These are phyloP conservation scores for Stemphylium vesicarium DNA, from an alignment of 2,329 filamentous ascomycete genomes.

Conservation along the genomic window DNA sequence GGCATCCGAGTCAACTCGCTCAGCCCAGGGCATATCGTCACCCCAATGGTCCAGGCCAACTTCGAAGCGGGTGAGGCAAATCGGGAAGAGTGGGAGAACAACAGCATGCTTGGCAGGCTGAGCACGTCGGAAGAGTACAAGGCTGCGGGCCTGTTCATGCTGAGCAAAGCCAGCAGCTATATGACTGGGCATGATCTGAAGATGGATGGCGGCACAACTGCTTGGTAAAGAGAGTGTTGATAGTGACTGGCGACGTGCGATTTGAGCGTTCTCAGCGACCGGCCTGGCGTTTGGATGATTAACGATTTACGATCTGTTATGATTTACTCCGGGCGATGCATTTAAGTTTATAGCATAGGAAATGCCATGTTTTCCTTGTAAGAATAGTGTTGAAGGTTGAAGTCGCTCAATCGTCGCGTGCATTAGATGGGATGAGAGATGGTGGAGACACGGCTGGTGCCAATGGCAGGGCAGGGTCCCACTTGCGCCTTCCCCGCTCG, in stretches of 20 bases:
- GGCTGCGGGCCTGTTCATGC: constrained; percentile 42
- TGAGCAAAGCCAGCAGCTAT: constrained; percentile 46
- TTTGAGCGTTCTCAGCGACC: constrained; percentile 4
- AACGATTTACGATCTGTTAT: not conserved
- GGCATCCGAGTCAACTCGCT: constrained; percentile 80
- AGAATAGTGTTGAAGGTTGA: too few relatives aligned
- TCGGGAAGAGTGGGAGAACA: constrained; percentile 69
- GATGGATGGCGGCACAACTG: constrained; percentile 44
- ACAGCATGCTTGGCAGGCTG: constrained; percentile 74
- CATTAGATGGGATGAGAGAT: not conserved
- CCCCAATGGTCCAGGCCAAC: constrained; percentile 80
- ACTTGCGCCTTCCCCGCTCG: constrained; percentile 14
- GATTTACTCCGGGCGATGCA: not conserved
- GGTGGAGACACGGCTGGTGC: not conserved
- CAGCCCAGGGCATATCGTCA: constrained; percentile 78
- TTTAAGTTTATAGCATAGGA: not conserved
- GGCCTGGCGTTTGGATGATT: not conserved
- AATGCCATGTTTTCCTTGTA: not conserved
- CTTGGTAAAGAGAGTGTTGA: constrained; percentile 32
- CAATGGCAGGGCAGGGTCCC: constrained; percentile 12
- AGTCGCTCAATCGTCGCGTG: not conserved
- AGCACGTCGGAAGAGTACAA: constrained; percentile 46
- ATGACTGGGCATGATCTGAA: constrained; percentile 46
- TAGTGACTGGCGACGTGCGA: not conserved
- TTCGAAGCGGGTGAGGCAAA: constrained; percentile 75